Base-by-base conservation (phyloP, 495 filamentous ascomycete genomes). In the Aspergillus nanangensis region DNA sequence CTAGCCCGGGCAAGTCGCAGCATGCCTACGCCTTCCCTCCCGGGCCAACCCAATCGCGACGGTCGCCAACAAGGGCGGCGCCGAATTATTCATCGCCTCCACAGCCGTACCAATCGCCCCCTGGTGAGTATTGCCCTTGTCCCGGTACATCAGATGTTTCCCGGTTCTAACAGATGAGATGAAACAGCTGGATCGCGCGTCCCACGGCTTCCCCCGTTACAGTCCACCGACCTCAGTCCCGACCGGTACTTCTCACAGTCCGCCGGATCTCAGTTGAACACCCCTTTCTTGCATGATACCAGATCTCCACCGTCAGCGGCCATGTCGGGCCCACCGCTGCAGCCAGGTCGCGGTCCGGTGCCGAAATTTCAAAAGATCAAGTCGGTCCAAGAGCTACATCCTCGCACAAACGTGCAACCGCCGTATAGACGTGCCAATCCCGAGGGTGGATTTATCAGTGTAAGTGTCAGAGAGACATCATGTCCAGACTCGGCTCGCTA, bases 381-480 rank as follows among this genome's bases (percentile, higher is more conserved):
- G 47, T 79, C 78, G 9, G 71, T 83, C 17, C 70, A 80, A 24
- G 88, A 96, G 31, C 71, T 99, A 41, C 79, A 86, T 37, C 90
- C 92, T 7, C 85, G 85, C 55, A 78, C 91, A 51, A 95, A 92
- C 61, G 44, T 73, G 11, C 94, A 99, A 52, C 94, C 94, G 20
- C 78, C 91, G 3, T 96, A 91, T 61, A 82, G 94, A 44, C 79
- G 94, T 60, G 94, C 94, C 41, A 92, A 95, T 60, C 94, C 94
- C 0, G 94, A 99, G 61, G 94, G 94, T 44, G 94, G 94, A 41
- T 99, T 99, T 63, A 96, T 99, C 57, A 97, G 94, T 65, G 91
- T 95, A 74, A 72, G 88, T 77, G 21, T n/a, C n/a, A n/a, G n/a
- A n/a, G n/a, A n/a, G n/a, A n/a, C n/a, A n/a, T n/a, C n/a, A n/a